Conservation (phyloP, 2,329 filamentous ascomycete species). For the Aphanoascus verrucosus region DNA sequence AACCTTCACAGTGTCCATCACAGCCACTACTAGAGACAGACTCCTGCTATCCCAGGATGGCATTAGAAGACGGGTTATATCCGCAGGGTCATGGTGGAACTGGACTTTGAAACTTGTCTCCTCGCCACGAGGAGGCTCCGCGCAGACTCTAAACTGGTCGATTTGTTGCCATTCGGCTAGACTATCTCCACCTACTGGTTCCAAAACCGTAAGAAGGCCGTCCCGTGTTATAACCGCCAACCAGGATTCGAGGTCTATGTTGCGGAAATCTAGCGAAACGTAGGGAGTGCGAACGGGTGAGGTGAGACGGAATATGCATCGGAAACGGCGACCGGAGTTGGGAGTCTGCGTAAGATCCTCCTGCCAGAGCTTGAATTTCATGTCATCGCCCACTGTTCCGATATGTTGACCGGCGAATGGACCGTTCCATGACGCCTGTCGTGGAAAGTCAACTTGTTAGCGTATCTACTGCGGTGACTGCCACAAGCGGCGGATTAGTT, state of each 20-base stretch:
- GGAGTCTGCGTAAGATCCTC: constrained; percentile 74
- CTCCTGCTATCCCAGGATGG: constrained; percentile 74
- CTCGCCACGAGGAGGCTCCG: constrained; percentile 63
- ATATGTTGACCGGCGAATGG: constrained; percentile 81
- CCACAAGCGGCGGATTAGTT: neutral
- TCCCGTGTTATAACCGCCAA: constrained; percentile 76
- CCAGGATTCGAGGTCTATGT: constrained; percentile 72
- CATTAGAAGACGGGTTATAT: constrained; percentile 62
- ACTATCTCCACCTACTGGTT: constrained; percentile 75
- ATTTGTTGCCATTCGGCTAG: constrained; percentile 64
- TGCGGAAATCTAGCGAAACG: constrained; percentile 75
- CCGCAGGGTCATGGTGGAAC: constrained; percentile 72
- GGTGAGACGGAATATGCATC: constrained; percentile 50
- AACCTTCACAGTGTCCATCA: constrained; percentile 70
- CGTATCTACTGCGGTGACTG: too few species aligned
- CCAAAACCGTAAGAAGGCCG: constrained; percentile 67
- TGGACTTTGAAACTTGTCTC: constrained; percentile 77
- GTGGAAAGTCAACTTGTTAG: constrained; percentile 10
- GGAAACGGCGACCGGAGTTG: constrained; percentile 67
- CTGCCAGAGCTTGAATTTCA: constrained; percentile 83
- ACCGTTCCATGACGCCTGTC: constrained; percentile 82
- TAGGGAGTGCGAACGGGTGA: constrained; percentile 59
- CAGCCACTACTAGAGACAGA: constrained; percentile 71
- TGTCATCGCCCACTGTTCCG: constrained; percentile 79
- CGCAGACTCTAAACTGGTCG: constrained; percentile 64